Evolutionary conservation across 805 yeast species (phyloP).

Genomic region (Clavispora carvajalis): DNA sequence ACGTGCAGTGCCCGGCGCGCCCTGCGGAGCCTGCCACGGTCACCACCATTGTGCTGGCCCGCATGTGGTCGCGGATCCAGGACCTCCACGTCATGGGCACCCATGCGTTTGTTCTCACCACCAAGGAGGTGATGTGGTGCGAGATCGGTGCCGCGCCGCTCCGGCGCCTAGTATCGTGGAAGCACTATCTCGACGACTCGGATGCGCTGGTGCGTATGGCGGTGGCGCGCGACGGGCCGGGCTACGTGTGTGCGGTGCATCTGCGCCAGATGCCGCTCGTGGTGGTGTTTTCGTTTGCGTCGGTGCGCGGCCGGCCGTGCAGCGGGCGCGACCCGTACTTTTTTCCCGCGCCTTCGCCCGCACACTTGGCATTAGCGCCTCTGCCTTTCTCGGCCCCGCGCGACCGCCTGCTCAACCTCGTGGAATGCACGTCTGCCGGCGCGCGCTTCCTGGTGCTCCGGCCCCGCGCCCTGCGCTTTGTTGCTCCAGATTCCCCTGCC

Average conservation of each 20-base stretch:
- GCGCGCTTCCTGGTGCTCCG: background rate
- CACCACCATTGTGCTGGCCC: constrained; percentile 7
- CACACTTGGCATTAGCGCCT: background rate
- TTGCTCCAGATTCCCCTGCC: too few species aligned
- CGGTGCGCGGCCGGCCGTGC: constrained; percentile 28
- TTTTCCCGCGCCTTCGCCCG: background rate
- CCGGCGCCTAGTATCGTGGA: constrained; percentile 62
- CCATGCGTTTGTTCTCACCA: constrained; percentile 53
- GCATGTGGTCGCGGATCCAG: constrained; percentile 12
- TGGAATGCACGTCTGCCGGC: background rate
- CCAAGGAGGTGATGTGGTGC: constrained; percentile 59
- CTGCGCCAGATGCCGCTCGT: constrained; percentile 28
- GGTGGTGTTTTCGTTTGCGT: constrained; percentile 30
- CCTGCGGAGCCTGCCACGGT: background rate
- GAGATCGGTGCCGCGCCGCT: constrained; percentile 22
- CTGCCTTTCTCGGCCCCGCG: background rate
- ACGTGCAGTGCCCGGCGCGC: background rate
- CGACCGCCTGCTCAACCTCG: constrained; percentile 1
- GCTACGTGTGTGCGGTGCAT: constrained; percentile 17
- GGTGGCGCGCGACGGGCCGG: constrained; percentile 10
- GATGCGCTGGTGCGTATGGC: constrained; percentile 51
- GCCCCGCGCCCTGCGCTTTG: background rate
- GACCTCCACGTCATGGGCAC: constrained; percentile 10
- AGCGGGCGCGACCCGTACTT: constrained; percentile 35
- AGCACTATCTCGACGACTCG: constrained; percentile 51